Percentiles rank a stretch among this genome's conserved stretches.
phyloP scores from a whole-genome alignment of 495 filamentous ascomycete genomes.

The Penicillium desertorum region DNA sequence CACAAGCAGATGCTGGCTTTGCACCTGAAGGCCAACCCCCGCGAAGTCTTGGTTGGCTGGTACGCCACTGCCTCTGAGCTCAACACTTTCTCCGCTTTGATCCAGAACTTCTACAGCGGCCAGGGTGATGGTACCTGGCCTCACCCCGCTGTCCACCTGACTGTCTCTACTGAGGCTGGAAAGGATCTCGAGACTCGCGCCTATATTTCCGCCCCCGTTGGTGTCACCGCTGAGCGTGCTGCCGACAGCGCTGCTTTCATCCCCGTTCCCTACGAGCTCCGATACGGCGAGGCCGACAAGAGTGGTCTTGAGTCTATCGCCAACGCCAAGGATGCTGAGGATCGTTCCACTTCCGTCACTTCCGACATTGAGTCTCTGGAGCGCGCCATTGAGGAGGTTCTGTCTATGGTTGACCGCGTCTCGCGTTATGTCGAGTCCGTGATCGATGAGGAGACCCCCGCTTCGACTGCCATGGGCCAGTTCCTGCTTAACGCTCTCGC shows the following conservation, averaged over 20 bases:
- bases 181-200: constrained; percentile 80
- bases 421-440: constrained; percentile 86
- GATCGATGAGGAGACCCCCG: constrained; percentile 63
- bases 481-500: constrained; percentile 89
- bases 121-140: constrained; percentile 96
- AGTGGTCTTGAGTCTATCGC: constrained; percentile 84
- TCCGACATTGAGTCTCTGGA: constrained; percentile 88
- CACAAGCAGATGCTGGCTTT: constrained; percentile 97
- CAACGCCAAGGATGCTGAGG: constrained; percentile 74
- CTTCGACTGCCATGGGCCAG: constrained; percentile 86
- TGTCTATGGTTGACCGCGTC: constrained; percentile 86
- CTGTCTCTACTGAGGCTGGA: constrained; percentile 83
- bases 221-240: constrained; percentile 90
- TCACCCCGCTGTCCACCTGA: constrained; percentile 93
- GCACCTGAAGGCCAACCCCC: constrained; percentile 89
- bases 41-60: constrained; percentile 94
- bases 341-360: constrained; percentile 66
- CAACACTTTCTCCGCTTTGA: constrained; percentile 96
- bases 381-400: constrained; percentile 76
- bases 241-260: constrained; percentile 95
- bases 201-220: constrained; percentile 92
- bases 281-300: constrained; percentile 88
- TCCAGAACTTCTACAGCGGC: constrained; percentile 98
- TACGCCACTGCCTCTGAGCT: constrained; percentile 94
- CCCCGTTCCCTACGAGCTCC: constrained; percentile 89